phyloP scores from a whole-genome alignment of 1,284 basidiomycete species.

The Papiliotrema fonsecae region DNA sequence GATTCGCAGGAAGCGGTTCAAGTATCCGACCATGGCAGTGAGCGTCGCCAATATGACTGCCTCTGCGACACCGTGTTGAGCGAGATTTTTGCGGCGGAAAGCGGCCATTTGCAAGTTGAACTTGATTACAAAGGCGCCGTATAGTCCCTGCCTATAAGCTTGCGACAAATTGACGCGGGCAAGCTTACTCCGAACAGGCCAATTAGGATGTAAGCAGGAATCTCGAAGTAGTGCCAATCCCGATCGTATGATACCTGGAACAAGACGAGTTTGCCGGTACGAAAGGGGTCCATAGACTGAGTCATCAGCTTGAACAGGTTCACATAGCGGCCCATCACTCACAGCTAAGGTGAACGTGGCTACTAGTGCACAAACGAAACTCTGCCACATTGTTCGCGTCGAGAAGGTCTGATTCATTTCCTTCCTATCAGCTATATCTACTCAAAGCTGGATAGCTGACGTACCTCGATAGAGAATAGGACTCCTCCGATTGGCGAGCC shows the following conservation, averaged over 20 bases:
- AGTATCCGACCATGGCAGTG: conserved; percentile 88
- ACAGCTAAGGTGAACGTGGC: conserved; percentile 94
- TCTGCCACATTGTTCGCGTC: conserved; percentile 97
- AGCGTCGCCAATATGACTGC: conserved; percentile 79
- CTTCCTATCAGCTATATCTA: conserved; percentile 49
- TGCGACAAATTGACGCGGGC: neutral
- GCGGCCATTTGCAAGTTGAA: conserved; percentile 93
- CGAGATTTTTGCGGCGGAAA: conserved; percentile 85
- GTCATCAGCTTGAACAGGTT: conserved; percentile 2
- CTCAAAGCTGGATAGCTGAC: conserved; percentile 6
- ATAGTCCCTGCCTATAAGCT: conserved; percentile 65
- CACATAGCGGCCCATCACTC: conserved; percentile 34
- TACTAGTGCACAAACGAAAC: conserved; percentile 93
- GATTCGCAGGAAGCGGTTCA: conserved; percentile 89
- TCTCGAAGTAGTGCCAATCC: conserved; percentile 99
- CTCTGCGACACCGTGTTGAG: conserved; percentile 78
- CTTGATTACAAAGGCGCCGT: conserved; percentile 94
- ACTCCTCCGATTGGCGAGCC: conserved; percentile 97
- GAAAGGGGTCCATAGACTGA: conserved; percentile 95
- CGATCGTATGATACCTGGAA: conserved; percentile 97
- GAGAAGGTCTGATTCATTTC: conserved; percentile 98
- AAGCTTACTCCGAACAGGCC: conserved; percentile 84
- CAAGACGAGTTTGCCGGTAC: conserved; percentile 94
- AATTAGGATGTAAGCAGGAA: conserved; percentile 88
- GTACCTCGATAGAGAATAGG: conserved; percentile 67